Percentiles rank a stretch among this genome's conserved stretches.
phyloP scores from a whole-genome alignment of 768 basidiomycete genomes.

The Stropharia rugosoannulata region DNA sequence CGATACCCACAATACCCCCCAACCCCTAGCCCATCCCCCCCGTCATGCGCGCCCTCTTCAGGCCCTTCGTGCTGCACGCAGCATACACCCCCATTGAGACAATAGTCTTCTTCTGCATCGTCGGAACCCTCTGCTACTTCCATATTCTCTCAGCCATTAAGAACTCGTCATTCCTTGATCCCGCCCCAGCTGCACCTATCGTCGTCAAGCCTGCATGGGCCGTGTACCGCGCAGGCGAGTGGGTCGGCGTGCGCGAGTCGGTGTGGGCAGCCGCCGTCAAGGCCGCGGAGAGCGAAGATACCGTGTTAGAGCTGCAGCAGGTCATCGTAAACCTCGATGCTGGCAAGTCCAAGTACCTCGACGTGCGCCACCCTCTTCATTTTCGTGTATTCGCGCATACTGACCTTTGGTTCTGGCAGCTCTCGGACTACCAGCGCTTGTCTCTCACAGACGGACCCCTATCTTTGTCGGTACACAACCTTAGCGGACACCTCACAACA shows the following conservation, averaged over 20 bases:
- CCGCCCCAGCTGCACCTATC: conserved; percentile 38
- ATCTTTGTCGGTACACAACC: conserved; percentile 39
- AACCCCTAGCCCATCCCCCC: background rate
- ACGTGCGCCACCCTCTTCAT: conserved; percentile 24
- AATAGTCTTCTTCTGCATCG: conserved; percentile 85
- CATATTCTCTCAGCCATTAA: conserved; percentile 90
- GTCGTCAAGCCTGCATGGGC: conserved; percentile 57
- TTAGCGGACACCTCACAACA: conserved; percentile 46
- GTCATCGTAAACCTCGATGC: conserved; percentile 58
- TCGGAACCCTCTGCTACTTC: conserved; percentile 94
- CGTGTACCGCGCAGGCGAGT: conserved; percentile 51
- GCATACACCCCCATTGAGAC: conserved; percentile 84
- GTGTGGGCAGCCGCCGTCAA: conserved; percentile 41
- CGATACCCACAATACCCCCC: background rate
- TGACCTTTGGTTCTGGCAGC: conserved; percentile 16
- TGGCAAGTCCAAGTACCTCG: conserved; percentile 27
- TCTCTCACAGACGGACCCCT: conserved; percentile 43
- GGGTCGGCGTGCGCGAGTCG: conserved; percentile 58
- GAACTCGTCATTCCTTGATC: conserved; percentile 77
- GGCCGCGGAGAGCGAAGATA: conserved; percentile 22
- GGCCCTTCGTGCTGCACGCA: conserved; percentile 70
- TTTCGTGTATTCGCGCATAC: conserved; percentile 2
- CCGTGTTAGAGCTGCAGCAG: conserved; percentile 71
- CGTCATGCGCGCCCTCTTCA: conserved; percentile 56
- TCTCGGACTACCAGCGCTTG: conserved; percentile 24